phyloP scores from a whole-genome alignment of 2,329 filamentous ascomycete genomes.

The Sporothrix luriei region DNA sequence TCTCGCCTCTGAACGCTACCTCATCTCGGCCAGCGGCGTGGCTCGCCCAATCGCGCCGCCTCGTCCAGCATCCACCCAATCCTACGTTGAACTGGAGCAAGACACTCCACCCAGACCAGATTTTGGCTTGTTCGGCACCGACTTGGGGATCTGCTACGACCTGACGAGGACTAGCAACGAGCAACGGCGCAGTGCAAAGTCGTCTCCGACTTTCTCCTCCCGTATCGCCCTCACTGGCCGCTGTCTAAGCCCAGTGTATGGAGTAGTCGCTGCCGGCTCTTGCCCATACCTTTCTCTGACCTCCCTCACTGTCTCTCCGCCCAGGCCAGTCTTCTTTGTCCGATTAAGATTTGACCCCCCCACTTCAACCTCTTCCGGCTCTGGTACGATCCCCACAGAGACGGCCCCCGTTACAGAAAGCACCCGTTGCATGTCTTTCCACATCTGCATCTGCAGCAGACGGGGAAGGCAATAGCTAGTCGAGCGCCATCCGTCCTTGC shows the following conservation, averaged over 20 bases:
- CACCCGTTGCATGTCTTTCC: slow-evolving; percentile 26
- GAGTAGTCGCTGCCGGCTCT: not conserved
- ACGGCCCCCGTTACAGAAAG: slow-evolving; percentile 28
- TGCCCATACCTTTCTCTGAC: not conserved
- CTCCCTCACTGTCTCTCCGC: not conserved
- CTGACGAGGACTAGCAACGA: slow-evolving; percentile 10
- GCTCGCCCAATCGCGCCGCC: slow-evolving; percentile 25
- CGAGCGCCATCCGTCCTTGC: too few relatives aligned
- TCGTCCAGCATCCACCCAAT: slow-evolving; percentile 32
- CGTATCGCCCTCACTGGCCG: not conserved
- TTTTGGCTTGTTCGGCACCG: slow-evolving; percentile 30
- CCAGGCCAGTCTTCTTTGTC: not conserved
- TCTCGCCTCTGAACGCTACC: slow-evolving; percentile 17
- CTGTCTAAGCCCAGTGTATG: not conserved
- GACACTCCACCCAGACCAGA: slow-evolving; percentile 32
- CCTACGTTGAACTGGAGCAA: slow-evolving; percentile 25
- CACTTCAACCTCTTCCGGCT: not conserved
- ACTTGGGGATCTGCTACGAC: slow-evolving; percentile 35
- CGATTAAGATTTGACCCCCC: not conserved
- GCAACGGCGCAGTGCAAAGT: slow-evolving; percentile 8
- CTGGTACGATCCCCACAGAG: slow-evolving; percentile 28
- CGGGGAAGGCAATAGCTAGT: not conserved
- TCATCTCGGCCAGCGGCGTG: slow-evolving; percentile 26
- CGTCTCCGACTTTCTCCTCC: not conserved
- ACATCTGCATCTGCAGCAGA: slow-evolving; percentile 16